These are phyloP conservation scores for Musa balbisiana DNA, from an alignment of 202 grass and related monocot species.

Conservation along the genomic window DNA sequence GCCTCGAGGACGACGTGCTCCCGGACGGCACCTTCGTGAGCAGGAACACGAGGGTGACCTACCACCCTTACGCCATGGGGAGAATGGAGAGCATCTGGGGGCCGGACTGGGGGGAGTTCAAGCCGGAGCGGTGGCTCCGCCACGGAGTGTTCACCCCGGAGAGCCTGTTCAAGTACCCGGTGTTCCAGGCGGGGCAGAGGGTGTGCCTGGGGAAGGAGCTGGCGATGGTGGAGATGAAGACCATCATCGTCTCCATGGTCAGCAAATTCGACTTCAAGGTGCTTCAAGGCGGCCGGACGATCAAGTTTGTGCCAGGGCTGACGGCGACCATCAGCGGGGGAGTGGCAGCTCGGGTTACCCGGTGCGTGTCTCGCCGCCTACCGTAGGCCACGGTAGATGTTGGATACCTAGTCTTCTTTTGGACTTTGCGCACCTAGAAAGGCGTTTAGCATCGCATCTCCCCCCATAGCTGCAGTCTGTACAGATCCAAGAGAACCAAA, in stretches of 20 bases:
- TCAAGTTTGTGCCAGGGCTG: not conserved
- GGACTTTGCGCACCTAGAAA: too few species aligned
- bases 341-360: not conserved
- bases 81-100: conserved; percentile 11
- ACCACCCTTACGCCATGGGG: conserved; percentile 9
- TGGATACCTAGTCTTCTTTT: too few species aligned
- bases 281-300: not conserved
- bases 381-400: not conserved
- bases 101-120: not conserved
- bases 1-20: conserved; percentile 4
- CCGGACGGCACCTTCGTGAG: conserved; percentile 8
- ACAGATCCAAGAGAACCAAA: not conserved
- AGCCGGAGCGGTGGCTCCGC: conserved; percentile 4
- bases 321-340: conserved; percentile 1
- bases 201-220: conserved; percentile 6
- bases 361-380: not conserved
- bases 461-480: not conserved
- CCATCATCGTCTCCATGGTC: not conserved
- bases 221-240: not conserved
- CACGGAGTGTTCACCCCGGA: not conserved
- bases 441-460: too few species aligned
- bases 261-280: not conserved
- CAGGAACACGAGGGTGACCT: not conserved
- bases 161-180: conserved; percentile 4
- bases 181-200: not conserved